phyloP scores from a whole-genome alignment of 1,284 basidiomycete species.

The Cryptococcus sp. region DNA sequence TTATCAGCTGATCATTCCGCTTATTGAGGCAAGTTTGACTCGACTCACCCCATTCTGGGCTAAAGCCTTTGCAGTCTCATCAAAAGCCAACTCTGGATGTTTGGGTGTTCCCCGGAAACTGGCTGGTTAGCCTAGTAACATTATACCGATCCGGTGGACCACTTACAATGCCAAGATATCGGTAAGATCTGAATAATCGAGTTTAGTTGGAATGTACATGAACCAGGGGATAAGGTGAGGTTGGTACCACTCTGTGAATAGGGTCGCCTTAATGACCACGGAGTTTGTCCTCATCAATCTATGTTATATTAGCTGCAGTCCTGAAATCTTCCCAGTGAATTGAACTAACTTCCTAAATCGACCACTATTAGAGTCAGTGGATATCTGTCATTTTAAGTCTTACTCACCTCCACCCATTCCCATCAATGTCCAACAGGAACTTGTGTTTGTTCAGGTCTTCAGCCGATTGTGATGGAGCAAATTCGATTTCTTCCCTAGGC shows the following conservation, averaged over 20 bases:
- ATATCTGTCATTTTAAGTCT: background rate
- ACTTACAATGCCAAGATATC: slow-evolving; percentile 45
- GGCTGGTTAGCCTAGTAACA: background rate
- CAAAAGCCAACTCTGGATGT: slow-evolving; percentile 39
- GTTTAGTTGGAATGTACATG: slow-evolving; percentile 43
- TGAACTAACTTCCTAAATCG: slow-evolving; percentile 25
- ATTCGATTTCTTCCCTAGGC: slow-evolving; percentile 33
- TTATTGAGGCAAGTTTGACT: background rate
- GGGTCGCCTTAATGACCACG: slow-evolving; percentile 50
- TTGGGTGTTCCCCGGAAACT: slow-evolving; percentile 43
- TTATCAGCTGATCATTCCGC: background rate
- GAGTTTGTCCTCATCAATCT: slow-evolving; percentile 49
- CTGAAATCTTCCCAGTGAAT: background rate
- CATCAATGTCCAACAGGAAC: slow-evolving; percentile 51
- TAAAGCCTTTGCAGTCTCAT: slow-evolving; percentile 44
- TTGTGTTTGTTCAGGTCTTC: slow-evolving; percentile 43
- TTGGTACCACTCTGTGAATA: slow-evolving; percentile 47
- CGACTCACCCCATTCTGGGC: slow-evolving; percentile 42
- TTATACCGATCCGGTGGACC: background rate
- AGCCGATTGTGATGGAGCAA: slow-evolving; percentile 27
- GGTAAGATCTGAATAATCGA: slow-evolving; percentile 44
- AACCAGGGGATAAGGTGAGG: slow-evolving; percentile 48
- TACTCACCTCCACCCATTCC: slow-evolving; percentile 48
- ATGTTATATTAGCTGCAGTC: background rate
- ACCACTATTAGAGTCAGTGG: slow-evolving; percentile 17